A percentile compares a stretch with the other conserved stretches of the same genome.
phyloP scores from a whole-genome alignment of 768 basidiomycete genomes.

The Tephrocybe sp. region DNA sequence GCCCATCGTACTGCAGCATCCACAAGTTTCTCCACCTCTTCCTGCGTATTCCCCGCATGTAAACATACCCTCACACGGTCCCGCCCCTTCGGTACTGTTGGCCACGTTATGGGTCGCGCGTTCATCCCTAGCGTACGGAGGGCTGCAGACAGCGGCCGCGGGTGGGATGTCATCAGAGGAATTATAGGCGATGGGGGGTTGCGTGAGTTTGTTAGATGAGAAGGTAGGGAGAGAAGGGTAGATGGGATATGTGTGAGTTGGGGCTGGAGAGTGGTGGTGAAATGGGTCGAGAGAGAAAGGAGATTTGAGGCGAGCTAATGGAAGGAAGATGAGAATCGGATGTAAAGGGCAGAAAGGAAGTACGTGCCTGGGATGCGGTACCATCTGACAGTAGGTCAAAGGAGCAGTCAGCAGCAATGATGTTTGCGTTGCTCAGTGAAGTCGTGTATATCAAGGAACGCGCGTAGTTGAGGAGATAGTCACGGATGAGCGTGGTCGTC shows the following conservation, averaged over 20 bases:
- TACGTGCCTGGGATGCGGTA: conserved; percentile 53
- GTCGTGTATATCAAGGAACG: conserved; percentile 92
- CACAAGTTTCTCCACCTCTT: conserved; percentile 62
- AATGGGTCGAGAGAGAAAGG: conserved; percentile 44
- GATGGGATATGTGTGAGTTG: conserved; percentile 33
- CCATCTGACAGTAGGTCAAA: conserved; percentile 78
- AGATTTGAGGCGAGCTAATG: conserved; percentile 36
- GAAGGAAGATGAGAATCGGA: background rate
- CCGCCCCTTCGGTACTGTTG: conserved; percentile 86
- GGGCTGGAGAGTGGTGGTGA: conserved; percentile 32
- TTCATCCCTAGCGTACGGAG: conserved; percentile 58
- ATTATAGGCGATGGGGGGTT: conserved; percentile 70
- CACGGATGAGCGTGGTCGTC: conserved; percentile 66
- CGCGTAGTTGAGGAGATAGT: conserved; percentile 91
- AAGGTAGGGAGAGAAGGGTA: conserved; percentile 36
- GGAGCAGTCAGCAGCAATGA: conserved; percentile 73
- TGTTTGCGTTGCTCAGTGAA: conserved; percentile 71
- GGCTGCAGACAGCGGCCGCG: conserved; percentile 73
- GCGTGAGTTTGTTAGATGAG: conserved; percentile 26
- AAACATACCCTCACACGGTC: conserved; percentile 89
- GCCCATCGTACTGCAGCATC: conserved; percentile 52
- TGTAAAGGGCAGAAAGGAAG: conserved; percentile 12
- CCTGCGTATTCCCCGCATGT: conserved; percentile 70
- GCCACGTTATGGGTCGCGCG: conserved; percentile 79
- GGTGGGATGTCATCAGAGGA: conserved; percentile 76